Evolutionary conservation across 805 yeast genomes (phyloP).

Genomic region (Suhomyces faveliae): DNA sequence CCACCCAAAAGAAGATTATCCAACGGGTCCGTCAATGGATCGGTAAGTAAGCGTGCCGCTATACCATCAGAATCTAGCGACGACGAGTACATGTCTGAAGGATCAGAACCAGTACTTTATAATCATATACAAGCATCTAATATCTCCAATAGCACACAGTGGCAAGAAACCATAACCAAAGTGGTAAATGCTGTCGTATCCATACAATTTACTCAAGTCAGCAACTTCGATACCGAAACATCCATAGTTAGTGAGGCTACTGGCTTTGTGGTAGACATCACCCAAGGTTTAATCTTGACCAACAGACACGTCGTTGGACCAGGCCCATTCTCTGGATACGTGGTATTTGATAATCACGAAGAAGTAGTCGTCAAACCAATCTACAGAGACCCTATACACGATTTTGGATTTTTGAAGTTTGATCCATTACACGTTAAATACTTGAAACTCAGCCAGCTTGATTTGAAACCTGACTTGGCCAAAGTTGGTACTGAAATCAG

Average conservation of each 20-base stretch:
- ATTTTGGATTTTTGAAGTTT: conserved; percentile 84
- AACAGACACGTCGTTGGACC: conserved; percentile 95
- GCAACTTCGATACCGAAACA: conserved; percentile 80
- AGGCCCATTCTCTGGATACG: conserved; percentile 90
- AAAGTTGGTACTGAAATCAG: conserved; percentile 91
- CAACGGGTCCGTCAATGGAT: conserved; percentile 8
- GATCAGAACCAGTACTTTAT: conserved; percentile 12
- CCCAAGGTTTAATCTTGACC: conserved; percentile 79
- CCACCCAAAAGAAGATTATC: conserved; percentile 11
- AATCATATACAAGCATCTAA: conserved; percentile 10
- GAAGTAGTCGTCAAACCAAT: conserved; percentile 84
- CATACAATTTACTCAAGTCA: conserved; percentile 83
- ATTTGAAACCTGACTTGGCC: conserved; percentile 77
- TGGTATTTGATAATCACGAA: conserved; percentile 91
- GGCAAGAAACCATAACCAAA: conserved; percentile 15
- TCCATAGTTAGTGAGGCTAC: conserved; percentile 89
- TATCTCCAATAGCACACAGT: conserved; percentile 16
- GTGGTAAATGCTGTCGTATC: conserved; percentile 66
- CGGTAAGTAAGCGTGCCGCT: conserved; percentile 4
- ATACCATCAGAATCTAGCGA: conserved; percentile 1
- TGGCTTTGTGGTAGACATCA: conserved; percentile 87
- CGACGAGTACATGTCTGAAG: conserved; percentile 12
- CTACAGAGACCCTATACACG: conserved; percentile 93
- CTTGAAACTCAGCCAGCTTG: conserved; percentile 65
- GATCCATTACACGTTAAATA: conserved; percentile 71